Base-by-base conservation (phyloP, 345 rosid genomes). In the Balakata baccata region DNA sequence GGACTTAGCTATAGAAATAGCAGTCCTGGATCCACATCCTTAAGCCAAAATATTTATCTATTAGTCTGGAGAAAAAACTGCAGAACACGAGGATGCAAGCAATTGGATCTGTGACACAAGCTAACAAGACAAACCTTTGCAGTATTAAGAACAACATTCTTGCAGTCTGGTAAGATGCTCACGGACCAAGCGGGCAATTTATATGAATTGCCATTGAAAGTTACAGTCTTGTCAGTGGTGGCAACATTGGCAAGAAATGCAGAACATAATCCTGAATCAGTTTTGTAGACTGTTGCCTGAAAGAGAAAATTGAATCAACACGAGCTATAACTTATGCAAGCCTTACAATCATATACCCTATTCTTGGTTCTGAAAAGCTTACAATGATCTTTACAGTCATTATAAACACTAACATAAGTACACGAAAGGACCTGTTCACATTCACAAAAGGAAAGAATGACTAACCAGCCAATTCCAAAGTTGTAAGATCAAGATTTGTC, bases 111-210 rank as follows among this genome's bases (percentile, higher is more conserved):
- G 65, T 46, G 47, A 17, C 6, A 49, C 72, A 50, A 64, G 71
- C 20, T 60, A 64, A 71, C 1, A 49, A 72, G 76, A 74, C 86
- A 65, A 46, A 94, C 98, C 98, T 94, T 92, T 60, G 98, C 97
- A 12, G 97, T 92, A 75, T 94, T 94, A 54, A 94, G 79, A 56
- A 75, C 98, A 7, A 89, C 97, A 58, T 82, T 94, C 75, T 89
- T 90, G 91, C 98, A 92, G 83, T 94, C 97, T 16, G 98, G 98
- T 64, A 94, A 85, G 84, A 94, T 90, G 89, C 97, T 94, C 69
- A 94, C 98, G 11, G 98, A 92, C 98, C 98, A 94, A 8, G 89
- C 92, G 58, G 98, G 98, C 83, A 94, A 78, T 73, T 20, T 74
- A 75, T 94, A 92, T 72, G 93, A 82, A 63, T 85, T 86, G 71